Base-by-base conservation (phyloP, 148 eudicot species). In the Vaccinium vitisidaea region DNA sequence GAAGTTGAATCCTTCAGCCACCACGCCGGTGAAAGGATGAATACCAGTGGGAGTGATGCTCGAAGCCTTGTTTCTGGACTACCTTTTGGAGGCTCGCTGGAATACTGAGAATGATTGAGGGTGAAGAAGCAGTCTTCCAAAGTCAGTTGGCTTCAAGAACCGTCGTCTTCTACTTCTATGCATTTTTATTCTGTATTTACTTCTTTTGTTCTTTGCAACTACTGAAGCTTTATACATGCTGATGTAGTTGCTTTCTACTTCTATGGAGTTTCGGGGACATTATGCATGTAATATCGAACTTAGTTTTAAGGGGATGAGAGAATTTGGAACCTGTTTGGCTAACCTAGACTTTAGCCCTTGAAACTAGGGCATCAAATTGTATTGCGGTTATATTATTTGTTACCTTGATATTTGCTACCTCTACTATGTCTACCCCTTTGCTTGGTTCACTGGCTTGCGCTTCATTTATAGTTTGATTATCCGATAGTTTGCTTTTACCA, bases 1-100 rank as follows among this genome's bases (percentile, higher is more conserved):
- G 98, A 92, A 83, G 84, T 67, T 82, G 91, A 89, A 82, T 87
- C 92, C 81, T 83, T 90, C 53, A 83, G 84, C 84, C 84, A 82
- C 30, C 61, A 50, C 77, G 65, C 88, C 13, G 86, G 80, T 50
- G 92, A 83, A 69, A 87, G 89, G 88, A 86, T 77, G 91, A 83
- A 50, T 76, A 67, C 88, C 53, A 82, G 82, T 65, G 82, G 85
- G 53, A 70, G 84, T 81, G 89, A 91, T 71, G 88, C 83, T 76
- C 85, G 85, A 61, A 88, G 89, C 87, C 79, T 86, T 7, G 86
- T 84, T 67, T 86, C 91, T 65, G 90, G 91, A 54, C 84, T 88
- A 63, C 87, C 90, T 2, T 87, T 90, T 83, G 32, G 87, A 73
- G 93, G 91, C 58, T 89, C 89, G 7, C 90, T 88, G 53, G 91